Evolutionary conservation across 352 stramenopile genomes (phyloP).

Genomic region (Phytophthora macrochlamydospora): DNA sequence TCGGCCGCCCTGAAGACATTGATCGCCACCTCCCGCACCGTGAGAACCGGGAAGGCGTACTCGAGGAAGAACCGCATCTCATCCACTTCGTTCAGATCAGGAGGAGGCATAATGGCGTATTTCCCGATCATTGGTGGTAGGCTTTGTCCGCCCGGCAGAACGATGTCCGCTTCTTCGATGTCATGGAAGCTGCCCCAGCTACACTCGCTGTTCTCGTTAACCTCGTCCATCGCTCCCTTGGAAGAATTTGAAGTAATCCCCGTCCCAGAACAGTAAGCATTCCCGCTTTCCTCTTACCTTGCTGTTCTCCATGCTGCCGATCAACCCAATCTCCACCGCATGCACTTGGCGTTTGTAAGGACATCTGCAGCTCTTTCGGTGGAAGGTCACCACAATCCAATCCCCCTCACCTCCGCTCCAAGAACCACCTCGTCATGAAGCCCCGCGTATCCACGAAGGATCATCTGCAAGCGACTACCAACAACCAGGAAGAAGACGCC

Average conservation of each 20-base stretch:
- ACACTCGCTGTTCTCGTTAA: too few species aligned
- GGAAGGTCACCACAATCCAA: neutral
- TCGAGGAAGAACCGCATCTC: slow-evolving; percentile 20
- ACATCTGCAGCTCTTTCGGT: neutral
- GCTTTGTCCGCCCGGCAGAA: slow-evolving; percentile 2
- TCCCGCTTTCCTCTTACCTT: too few species aligned
- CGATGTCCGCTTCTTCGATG: neutral
- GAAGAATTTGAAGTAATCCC: too few species aligned
- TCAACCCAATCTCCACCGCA: neutral
- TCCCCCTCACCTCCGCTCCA: neutral
- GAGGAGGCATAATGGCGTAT: slow-evolving; percentile 13
- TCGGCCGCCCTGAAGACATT: neutral
- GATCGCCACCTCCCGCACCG: slow-evolving; percentile 14
- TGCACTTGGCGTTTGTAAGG: neutral
- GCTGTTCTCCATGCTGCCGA: neutral
- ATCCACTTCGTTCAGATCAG: slow-evolving; percentile 30
- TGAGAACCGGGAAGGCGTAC: slow-evolving; percentile 34
- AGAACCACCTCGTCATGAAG: slow-evolving; percentile 15
- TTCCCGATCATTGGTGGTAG: slow-evolving; percentile 15
- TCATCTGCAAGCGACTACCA: neutral
- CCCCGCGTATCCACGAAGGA: neutral
- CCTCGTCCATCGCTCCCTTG: too few species aligned
- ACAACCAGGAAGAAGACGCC: slow-evolving; percentile 26
- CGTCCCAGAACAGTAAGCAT: too few species aligned
- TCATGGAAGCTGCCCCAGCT: neutral